These are phyloP conservation scores for Gaillardinia entomophila DNA, from an alignment of 805 yeast species.

Conservation along the genomic window DNA sequence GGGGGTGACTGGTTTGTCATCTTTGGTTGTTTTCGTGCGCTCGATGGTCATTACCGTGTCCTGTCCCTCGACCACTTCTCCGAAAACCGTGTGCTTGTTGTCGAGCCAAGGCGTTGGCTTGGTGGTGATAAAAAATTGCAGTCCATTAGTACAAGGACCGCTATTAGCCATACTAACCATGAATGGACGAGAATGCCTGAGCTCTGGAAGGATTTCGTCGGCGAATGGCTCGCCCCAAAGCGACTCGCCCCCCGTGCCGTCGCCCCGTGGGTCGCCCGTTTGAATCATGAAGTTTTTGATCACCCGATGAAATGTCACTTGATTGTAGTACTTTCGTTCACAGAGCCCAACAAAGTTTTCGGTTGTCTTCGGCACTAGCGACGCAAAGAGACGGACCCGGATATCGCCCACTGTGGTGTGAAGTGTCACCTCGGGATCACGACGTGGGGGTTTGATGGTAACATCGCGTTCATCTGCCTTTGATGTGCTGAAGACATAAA, in stretches of 20 bases:
- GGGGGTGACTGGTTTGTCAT: conserved; percentile 57
- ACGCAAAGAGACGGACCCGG: neutral
- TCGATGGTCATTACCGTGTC: conserved; percentile 78
- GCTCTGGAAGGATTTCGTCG: neutral
- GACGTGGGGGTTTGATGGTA: too few species aligned
- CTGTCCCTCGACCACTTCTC: conserved; percentile 84
- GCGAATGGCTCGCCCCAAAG: neutral
- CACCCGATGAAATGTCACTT: neutral
- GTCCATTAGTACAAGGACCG: conserved; percentile 77
- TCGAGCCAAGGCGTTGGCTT: conserved; percentile 89
- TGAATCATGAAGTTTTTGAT: neutral
- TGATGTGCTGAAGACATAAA: too few species aligned
- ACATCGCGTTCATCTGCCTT: too few species aligned
- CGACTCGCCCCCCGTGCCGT: neutral
- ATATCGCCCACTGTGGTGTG: neutral
- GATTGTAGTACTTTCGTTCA: neutral
- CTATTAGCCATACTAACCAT: conserved; percentile 62
- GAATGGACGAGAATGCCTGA: neutral
- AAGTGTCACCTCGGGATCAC: neutral
- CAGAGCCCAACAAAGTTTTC: neutral
- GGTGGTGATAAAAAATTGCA: conserved; percentile 93
- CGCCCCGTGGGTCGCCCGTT: neutral
- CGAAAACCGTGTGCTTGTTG: conserved; percentile 93
- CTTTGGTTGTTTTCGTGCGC: conserved; percentile 57
- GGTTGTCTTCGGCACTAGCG: neutral